A percentile compares a stretch with the other conserved stretches of the same genome.
Evolutionary conservation across 163 green algal genomes (phyloP).

Genomic region (Chloroidium sp.): DNA sequence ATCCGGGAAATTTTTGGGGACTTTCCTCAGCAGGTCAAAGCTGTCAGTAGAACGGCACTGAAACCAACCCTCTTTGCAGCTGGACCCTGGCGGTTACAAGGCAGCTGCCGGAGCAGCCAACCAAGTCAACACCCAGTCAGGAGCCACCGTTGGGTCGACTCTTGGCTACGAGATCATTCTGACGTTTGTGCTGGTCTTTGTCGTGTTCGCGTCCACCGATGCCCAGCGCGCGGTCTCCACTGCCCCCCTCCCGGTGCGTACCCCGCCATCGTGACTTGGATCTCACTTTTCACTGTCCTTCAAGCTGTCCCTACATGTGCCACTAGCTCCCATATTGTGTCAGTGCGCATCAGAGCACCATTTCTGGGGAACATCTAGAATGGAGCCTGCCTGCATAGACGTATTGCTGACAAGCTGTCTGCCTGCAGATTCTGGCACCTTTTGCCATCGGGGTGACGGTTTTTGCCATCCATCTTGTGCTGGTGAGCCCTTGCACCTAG

Average conservation of each 20-base stretch:
- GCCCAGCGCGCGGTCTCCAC: conserved; percentile 1
- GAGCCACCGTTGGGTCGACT: neutral
- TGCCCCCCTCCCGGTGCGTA: conserved; percentile 14
- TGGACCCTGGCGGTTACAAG: neutral
- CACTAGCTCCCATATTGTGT: too few species aligned
- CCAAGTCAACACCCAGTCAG: neutral
- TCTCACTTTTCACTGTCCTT: too few species aligned
- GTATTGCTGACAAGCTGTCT: too few species aligned
- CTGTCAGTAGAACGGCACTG: too few species aligned
- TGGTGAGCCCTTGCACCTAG: neutral
- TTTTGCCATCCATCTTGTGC: conserved; percentile 5
- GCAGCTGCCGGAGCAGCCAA: neutral
- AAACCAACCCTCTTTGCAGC: neutral
- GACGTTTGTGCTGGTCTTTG: conserved; percentile 16
- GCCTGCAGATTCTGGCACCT: conserved; percentile 8
- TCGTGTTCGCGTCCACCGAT: conserved; percentile 24
- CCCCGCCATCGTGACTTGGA: neutral
- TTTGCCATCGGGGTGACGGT: conserved; percentile 11
- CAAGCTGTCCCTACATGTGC: too few species aligned
- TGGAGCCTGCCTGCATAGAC: too few species aligned
- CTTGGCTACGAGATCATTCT: conserved; percentile 12
- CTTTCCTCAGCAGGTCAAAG: too few species aligned
- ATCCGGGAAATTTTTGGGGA: too few species aligned
- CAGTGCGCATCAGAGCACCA: too few species aligned
- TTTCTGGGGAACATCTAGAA: too few species aligned